These are phyloP conservation scores for Collybia sp. DNA, from an alignment of 768 basidiomycete genomes.

Conservation along the genomic window DNA sequence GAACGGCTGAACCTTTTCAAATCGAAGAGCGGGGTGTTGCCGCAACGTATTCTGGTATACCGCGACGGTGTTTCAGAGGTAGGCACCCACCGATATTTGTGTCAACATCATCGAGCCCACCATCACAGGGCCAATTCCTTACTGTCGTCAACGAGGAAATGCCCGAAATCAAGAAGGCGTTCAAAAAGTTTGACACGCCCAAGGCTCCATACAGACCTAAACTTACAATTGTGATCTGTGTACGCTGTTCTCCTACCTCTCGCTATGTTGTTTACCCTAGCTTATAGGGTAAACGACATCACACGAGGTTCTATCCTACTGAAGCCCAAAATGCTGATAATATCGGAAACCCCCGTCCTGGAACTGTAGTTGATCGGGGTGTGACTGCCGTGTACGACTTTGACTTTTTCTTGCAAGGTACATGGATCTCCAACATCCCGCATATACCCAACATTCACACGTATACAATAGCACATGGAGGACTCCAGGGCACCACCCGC, in stretches of 20 bases:
- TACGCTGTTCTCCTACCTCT: background rate
- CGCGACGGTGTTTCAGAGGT: conserved; percentile 85
- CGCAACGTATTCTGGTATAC: conserved; percentile 66
- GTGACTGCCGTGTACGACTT: conserved; percentile 61
- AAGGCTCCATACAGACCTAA: conserved; percentile 50
- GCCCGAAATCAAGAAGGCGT: conserved; percentile 56
- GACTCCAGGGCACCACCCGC: conserved; percentile 66
- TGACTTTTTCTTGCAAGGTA: conserved; percentile 14
- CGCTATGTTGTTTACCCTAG: too few species aligned
- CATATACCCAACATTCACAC: conserved; percentile 65
- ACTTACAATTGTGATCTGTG: conserved; percentile 71
- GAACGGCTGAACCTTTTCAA: conserved; percentile 62
- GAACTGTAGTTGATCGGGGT: conserved; percentile 78
- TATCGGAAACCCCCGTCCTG: conserved; percentile 67
- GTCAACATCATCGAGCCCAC: background rate
- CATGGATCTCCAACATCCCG: conserved; percentile 18
- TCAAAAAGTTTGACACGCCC: conserved; percentile 42
- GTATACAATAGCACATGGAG: conserved; percentile 25
- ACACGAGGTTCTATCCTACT: conserved; percentile 51
- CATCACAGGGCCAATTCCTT: conserved; percentile 67
- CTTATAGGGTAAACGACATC: background rate
- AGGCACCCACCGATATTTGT: too few species aligned
- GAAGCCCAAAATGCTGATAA: conserved; percentile 42
- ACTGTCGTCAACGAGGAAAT: conserved; percentile 57
- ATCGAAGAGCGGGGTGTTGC: conserved; percentile 50